Evolutionary conservation across 305 asterid genomes (phyloP), one percentile per base, ranked within the genome.

Genomic region (Rubia peregrina): DNA sequence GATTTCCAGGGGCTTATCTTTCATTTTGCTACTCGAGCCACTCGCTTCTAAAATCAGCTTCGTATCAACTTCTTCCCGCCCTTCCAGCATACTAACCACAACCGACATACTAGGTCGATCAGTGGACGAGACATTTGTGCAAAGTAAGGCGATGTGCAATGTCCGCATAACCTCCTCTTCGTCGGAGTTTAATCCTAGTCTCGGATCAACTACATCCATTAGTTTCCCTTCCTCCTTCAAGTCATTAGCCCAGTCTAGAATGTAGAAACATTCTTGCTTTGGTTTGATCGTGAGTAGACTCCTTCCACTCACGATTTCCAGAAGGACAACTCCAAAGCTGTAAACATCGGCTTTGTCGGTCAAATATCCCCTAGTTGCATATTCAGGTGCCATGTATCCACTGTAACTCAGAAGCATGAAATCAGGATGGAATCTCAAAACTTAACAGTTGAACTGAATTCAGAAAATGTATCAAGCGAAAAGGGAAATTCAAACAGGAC

Each of bases 341-440:
- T 88, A 90, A 6, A 86, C 95, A 72, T 88, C 96, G 44, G 90
- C 96, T 79, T 90, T 88, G 81, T 85, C 89, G 0, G 95, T 83
- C 70, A 90, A 78, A 74, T 84, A 69, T 33, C 95, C 96, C n/a
- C 90, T 79, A 88, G 85, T 80, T 3, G 92, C 95, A 72, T 90
- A 90, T 84, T 90, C 96, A 17, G 95, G 96, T 6, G 94, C 92
- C 95, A 88, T 89, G 59, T 89, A 89, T 44, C 77, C 77, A 67
- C 77, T 74, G 43, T 16, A 68, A 67, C 3, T 5, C 66, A 67
- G 13, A 26, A 24, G 13, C 22, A 59, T n/a, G 66, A 46, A 17
- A 24, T 69, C 51, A 69, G 63, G 38, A 33, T 49, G 1, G 12
- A 30, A 22, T 30, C 24, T 24, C 9, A 38, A 55, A 3, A 6